Base-by-base conservation (phyloP, 1,139 yeast species). In the Taiozyma sp. region DNA sequence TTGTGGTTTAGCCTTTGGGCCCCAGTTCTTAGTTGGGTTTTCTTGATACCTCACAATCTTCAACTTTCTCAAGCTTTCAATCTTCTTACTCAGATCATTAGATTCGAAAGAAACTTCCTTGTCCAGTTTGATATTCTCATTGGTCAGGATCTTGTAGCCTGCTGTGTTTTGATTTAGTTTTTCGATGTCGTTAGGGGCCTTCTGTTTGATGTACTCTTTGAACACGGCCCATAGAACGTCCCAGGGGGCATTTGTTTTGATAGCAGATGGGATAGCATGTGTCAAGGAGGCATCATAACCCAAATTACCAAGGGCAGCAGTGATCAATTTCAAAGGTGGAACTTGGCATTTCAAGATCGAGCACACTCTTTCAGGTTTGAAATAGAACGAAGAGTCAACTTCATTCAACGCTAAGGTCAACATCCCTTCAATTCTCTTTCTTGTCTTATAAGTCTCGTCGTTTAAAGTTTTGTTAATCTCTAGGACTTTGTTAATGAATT, bases 21-120 rank as follows among this genome's bases (percentile, higher is more conserved):
- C 99, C 99, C 99, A 93, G 65, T 88, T 85, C 67, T 86, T 88
- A 2, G 88, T 79, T 13, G 99, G 99, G 65, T 91, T 91, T 63
- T 85, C 90, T 67, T 90, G 99, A 68, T 77, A 91, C 59, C 97
- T 76, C 19, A 89, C 89, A 65, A 91, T 80, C 68, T 89, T 89
- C 54, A 88, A 74, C 57, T 80, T 84, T 59, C 97, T 76, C 52
- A 88, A 72, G 51, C 70, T 73, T 56, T 81, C 81, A 49, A 86
- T 68, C 53, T 72, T 75, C 37, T 72, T 75, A 59, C 85, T 77
- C 43, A 78, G 77, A 37, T 77, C 81, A 56, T 81, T 88, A 51
- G 72, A 71, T 30, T 76, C 83, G 56, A 83, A 83, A 42, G 72
- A 72, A 55, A 75, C 73, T 39, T 66, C 69, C 47, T 57, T 51